Evolutionary conservation across 352 stramenopile genomes (phyloP), one percentile per base, ranked within the genome.

Genomic region (Pythium pyrilobum): DNA sequence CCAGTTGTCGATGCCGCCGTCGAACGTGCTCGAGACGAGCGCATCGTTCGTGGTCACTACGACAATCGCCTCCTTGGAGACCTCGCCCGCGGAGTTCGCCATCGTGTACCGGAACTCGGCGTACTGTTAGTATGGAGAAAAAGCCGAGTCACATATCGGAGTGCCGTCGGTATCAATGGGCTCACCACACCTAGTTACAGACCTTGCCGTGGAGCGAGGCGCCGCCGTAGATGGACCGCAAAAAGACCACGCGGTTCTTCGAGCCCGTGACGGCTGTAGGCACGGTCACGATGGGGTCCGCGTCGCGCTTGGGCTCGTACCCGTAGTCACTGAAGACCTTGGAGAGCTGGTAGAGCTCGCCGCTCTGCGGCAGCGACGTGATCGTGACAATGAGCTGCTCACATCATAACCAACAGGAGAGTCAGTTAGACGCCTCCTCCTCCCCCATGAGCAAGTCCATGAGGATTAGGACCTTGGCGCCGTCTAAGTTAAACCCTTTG

Each of bases 281-380:
- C 1, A 83, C 72, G 6, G 51, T 66, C 0, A 69, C 67, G 34
- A 97, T 92, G 11, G 77, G 52, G 2, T 52, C 67, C 32, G 67
- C 67, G 7, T 77, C 70, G 23, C 67, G 72, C 59, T 96, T 96
- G 15, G 90, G 90, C 13, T 97, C 88, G 36, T 90, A 90, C 9
- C 87, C 90, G 55, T 97, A 95, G 52, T 84, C 66, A 49, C 81
- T 90, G 61, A 77, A 97, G 20, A 97, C 71, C 16, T 96, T 69
- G 7, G 85, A 93, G 42, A 96, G 79, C 65, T 97, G 90, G 59
- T 91, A 96, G 28, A 97, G 64, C 54, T 75, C 64, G 15, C 90
- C 90, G 21, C 86, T 79, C 27, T 75, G 64, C 3, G 89, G 88
- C 12, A 96, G 69, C 42, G 81, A 87, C 15, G 82, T 92, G 65